Evolutionary conservation across 495 filamentous ascomycete genomes (phyloP).

Genomic region (Trypethelium eluteriae): DNA sequence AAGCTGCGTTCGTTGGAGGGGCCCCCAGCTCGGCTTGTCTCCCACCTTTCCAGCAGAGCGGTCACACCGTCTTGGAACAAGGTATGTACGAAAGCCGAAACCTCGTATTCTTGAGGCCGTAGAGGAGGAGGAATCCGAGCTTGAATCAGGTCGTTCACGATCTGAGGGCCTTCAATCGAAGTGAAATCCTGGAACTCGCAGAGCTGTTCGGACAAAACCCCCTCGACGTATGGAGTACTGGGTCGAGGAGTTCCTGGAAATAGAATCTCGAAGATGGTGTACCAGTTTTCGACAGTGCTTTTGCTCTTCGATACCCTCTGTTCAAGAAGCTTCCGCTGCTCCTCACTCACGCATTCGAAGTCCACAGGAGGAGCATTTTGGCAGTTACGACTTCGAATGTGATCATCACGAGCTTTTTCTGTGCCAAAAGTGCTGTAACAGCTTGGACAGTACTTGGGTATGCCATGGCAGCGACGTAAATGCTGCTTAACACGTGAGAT

Average conservation of each 20-base stretch:
- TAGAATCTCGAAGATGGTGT: background rate
- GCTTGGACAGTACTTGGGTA: conserved; percentile 3
- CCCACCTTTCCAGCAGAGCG: background rate
- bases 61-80: conserved; percentile 1
- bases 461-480: conserved; percentile 2
- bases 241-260: background rate
- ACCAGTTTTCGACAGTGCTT: conserved; percentile 1
- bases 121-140: background rate
- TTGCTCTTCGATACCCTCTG: conserved; percentile 2
- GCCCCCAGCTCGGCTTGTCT: background rate
- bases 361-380: background rate
- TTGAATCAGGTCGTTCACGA: background rate
- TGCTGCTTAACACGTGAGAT: conserved; percentile 8
- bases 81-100: background rate
- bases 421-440: background rate
- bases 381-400: background rate
- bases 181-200: conserved; percentile 5
- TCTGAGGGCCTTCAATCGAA: background rate
- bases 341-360: background rate
- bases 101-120: background rate
- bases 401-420: background rate
- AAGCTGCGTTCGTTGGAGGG: background rate
- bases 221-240: background rate
- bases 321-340: conserved; percentile 7
- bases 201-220: background rate